Percentiles rank a stretch among this genome's conserved stretches.
phyloP scores from a whole-genome alignment of 192 early-diverging fungal species.

The Coemansia sp. region DNA sequence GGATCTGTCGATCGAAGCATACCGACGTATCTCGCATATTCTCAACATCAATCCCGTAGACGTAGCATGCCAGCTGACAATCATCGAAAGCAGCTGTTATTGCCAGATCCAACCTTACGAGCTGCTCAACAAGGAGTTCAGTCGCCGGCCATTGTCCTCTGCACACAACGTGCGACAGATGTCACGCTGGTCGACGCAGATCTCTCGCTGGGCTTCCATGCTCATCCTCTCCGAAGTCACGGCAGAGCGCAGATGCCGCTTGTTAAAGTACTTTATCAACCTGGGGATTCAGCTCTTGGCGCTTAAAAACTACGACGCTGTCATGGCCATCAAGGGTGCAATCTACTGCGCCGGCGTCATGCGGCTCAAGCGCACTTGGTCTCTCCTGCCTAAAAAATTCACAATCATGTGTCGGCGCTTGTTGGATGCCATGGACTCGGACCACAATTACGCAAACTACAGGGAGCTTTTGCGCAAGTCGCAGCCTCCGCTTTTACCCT shows the following conservation, averaged over 20 bases:
- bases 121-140: slow-evolving; percentile 65
- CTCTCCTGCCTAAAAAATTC: slow-evolving; percentile 65
- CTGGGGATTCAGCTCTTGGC: slow-evolving; percentile 59
- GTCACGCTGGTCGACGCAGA: slow-evolving; percentile 66
- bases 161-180: slow-evolving; percentile 71
- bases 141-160: slow-evolving; percentile 49
- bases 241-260: slow-evolving; percentile 60
- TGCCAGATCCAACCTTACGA: slow-evolving; percentile 68
- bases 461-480: slow-evolving; percentile 48
- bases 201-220: slow-evolving; percentile 75
- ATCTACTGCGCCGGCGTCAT: slow-evolving; percentile 70
- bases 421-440: slow-evolving; percentile 57
- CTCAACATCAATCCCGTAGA: slow-evolving; percentile 77
- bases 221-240: slow-evolving; percentile 72
- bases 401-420: slow-evolving; percentile 59
- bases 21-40: slow-evolving; percentile 58
- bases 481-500: slow-evolving; percentile 70
- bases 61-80: slow-evolving; percentile 80
- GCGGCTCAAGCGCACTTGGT: slow-evolving; percentile 69
- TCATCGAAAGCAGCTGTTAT: slow-evolving; percentile 71
- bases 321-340: slow-evolving; percentile 77
- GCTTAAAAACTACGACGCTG: slow-evolving; percentile 68
- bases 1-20: slow-evolving; percentile 54
- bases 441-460: slow-evolving; percentile 65
- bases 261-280: slow-evolving; percentile 79